A percentile compares a stretch with the other conserved stretches of the same genome.
phyloP scores from a whole-genome alignment of 2,329 filamentous ascomycete genomes.

The Aspergillus phoenicis region DNA sequence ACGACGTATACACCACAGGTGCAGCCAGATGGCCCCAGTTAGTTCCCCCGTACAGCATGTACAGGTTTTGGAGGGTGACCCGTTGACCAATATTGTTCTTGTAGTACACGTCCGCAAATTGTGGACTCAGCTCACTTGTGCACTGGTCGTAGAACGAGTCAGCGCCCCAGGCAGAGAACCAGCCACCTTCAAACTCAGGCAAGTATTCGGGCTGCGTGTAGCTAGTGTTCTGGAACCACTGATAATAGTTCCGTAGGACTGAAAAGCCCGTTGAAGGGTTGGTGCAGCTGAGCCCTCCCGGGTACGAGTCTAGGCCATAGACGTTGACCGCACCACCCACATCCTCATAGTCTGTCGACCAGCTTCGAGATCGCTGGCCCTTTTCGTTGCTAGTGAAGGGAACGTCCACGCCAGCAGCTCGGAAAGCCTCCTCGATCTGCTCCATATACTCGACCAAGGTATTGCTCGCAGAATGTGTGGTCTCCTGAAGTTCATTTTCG shows the following conservation, averaged over 20 bases:
- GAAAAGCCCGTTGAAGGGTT: slow-evolving; percentile 54
- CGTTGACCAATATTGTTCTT: slow-evolving; percentile 58
- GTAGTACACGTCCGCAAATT: slow-evolving; percentile 59
- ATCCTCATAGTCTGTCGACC: slow-evolving; percentile 59
- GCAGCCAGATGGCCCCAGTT: slow-evolving; percentile 58
- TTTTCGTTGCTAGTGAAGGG: slow-evolving; percentile 57
- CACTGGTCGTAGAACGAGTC: slow-evolving; percentile 55
- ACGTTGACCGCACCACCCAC: slow-evolving; percentile 58
- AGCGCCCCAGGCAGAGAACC: slow-evolving; percentile 57
- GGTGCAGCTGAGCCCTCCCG: slow-evolving; percentile 51
- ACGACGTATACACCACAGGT: slow-evolving; percentile 53
- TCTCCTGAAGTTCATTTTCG: slow-evolving; percentile 57
- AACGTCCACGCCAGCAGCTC: slow-evolving; percentile 52
- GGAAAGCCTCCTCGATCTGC: slow-evolving; percentile 52
- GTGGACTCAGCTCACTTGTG: slow-evolving; percentile 47
- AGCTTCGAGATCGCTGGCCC: slow-evolving; percentile 52
- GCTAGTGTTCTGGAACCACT: slow-evolving; percentile 61
- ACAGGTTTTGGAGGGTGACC: slow-evolving; percentile 53
- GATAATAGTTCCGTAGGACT: slow-evolving; percentile 56
- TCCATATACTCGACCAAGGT: slow-evolving; percentile 57
- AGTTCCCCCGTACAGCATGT: slow-evolving; percentile 59
- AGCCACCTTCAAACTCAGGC: slow-evolving; percentile 58
- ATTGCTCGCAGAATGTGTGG: slow-evolving; percentile 45
- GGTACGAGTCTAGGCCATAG: slow-evolving; percentile 39
- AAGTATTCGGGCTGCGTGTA: slow-evolving; percentile 57